Evolutionary conservation across 2,329 filamentous ascomycete species (phyloP).

Genomic region (Rutstroemia sp.): DNA sequence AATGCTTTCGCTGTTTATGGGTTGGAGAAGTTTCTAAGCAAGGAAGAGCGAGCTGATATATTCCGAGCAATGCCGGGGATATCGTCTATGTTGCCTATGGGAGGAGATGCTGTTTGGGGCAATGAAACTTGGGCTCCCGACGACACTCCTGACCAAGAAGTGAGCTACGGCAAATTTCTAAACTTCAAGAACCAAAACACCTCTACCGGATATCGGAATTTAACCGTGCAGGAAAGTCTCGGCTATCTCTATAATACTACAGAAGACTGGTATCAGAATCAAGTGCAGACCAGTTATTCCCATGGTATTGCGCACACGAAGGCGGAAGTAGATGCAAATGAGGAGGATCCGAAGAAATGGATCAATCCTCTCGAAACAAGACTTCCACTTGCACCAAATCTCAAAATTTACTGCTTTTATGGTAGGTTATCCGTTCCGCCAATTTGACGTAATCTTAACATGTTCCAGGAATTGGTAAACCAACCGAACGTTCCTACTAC

Average conservation of each 20-base stretch:
- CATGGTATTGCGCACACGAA: conserved; percentile 77
- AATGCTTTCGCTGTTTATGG: conserved; percentile 96
- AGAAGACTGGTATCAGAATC: conserved; percentile 77
- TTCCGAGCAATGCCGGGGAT: conserved; percentile 97
- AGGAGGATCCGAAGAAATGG: conserved; percentile 76
- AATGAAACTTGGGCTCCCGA: conserved; percentile 83
- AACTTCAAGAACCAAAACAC: conserved; percentile 70
- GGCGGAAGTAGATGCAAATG: conserved; percentile 74
- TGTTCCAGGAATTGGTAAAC: conserved; percentile 66
- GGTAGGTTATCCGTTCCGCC: conserved; percentile 33
- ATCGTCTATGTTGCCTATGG: conserved; percentile 92
- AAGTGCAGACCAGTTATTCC: conserved; percentile 71
- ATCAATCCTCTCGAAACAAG: conserved; percentile 89
- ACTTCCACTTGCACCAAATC: conserved; percentile 74
- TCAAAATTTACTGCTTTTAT: conserved; percentile 98
- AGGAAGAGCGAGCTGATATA: conserved; percentile 83
- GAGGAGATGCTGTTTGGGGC: conserved; percentile 92
- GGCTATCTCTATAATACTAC: conserved; percentile 70
- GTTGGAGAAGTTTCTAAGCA: conserved; percentile 88
- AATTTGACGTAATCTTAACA: neutral
- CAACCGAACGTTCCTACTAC: conserved; percentile 87
- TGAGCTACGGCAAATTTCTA: conserved; percentile 73
- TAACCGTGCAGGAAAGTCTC: conserved; percentile 74
- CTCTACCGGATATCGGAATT: conserved; percentile 60
- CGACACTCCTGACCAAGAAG: conserved; percentile 64